Evolutionary conservation across 306 rosid genomes (phyloP), one percentile per base, ranked within the genome.

Genomic region (Begonia peltatifolia): DNA sequence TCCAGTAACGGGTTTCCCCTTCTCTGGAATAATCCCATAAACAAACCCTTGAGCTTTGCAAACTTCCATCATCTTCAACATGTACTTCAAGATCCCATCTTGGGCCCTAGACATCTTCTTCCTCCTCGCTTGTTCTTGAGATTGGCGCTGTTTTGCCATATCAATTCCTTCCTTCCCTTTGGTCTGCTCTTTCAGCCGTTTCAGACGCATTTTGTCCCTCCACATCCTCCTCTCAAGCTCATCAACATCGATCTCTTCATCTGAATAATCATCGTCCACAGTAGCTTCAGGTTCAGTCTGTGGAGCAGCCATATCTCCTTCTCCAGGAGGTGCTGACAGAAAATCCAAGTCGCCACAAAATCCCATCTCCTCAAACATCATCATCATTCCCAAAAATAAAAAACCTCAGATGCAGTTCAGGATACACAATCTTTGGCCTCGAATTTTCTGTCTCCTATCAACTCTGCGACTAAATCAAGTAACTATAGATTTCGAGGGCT

Each of bases 61-160:
- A 42, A 81, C 84, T 72, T 87, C 96, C 90, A 87, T 87, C 84
- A 87, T 87, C 61, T 83, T 87, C 69, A 87, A 65, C 96, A 87
- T 87, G 67, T 83, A 87, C 55, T 81, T 87, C 63, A 87, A 49
- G 43, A 87, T 87, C 9, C 90, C 96, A 52, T 87, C 96, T 52
- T 87, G 96, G 35, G 96, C 96, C 60, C 94, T 67, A 0, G 96
- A 81, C 94, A 87, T 87, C 76, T 83, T 87, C 61, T 83, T 87
- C 83, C 94, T 78, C 75, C 94, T 71, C 1, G 94, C 94, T 56
- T 87, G 90, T 16, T 83, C 96, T 25, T 80, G 87, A 10, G 94
- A 76, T 38, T 87, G 96, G 9, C 83, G 69, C 59, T 79, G 82
- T 61, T 66, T 83, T 4, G 79, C 90, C 0, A 57, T 63, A 49